These are phyloP conservation scores for Triticum monococcum DNA, from an alignment of 176 grass and related monocot species.

Conservation along the genomic window DNA sequence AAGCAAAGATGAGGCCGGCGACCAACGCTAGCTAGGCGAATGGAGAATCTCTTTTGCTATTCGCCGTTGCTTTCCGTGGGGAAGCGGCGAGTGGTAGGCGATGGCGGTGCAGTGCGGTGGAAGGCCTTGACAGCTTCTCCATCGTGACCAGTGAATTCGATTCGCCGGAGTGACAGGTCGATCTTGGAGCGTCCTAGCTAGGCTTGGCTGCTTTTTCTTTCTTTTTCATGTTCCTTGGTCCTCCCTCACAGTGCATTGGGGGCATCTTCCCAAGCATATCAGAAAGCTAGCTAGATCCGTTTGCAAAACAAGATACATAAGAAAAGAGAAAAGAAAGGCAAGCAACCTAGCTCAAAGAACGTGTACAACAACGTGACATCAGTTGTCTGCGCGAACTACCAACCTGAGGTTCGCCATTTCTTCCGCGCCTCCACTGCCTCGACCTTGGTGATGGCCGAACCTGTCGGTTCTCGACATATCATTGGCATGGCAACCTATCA, in stretches of 20 bases:
- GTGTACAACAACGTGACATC: too few relatives aligned
- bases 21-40: not conserved
- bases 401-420: too few relatives aligned
- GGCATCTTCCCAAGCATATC: constrained; percentile 8
- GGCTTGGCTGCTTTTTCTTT: not conserved
- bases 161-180: constrained; percentile 4
- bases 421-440: too few relatives aligned
- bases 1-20: not conserved
- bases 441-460: too few relatives aligned
- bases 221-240: not conserved
- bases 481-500: too few relatives aligned
- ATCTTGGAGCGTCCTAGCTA: not conserved
- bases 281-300: not conserved
- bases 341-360: not conserved
- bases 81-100: constrained; percentile 58
- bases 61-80: not conserved
- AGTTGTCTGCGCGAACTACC: too few relatives aligned
- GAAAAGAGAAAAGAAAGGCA: not conserved
- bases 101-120: not conserved
- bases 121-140: not conserved
- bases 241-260: not conserved
- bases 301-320: not conserved
- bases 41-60: constrained; percentile 22
- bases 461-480: too few relatives aligned
- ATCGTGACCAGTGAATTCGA: not conserved